phyloP scores from a whole-genome alignment of 2,329 filamentous ascomycete species.

The Magnaporthales sp. region DNA sequence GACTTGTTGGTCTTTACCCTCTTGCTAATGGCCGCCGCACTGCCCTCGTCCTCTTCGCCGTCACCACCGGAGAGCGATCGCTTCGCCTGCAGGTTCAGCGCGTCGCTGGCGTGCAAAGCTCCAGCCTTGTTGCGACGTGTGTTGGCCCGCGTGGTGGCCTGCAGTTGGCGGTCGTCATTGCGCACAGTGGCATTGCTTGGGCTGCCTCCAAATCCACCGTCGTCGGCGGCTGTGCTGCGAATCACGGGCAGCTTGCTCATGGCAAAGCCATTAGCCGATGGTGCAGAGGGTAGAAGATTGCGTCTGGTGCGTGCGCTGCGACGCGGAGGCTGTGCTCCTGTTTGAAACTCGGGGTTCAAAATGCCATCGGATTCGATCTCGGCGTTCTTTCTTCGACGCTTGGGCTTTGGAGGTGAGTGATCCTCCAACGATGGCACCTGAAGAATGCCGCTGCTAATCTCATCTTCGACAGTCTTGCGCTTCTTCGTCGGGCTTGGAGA shows the following conservation, averaged over 20 bases:
- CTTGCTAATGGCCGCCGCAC: not conserved
- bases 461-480: constrained; percentile 21
- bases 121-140: constrained; percentile 35
- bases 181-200: constrained; percentile 13
- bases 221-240: constrained; percentile 18
- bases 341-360: constrained; percentile 16
- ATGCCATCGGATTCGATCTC: constrained; percentile 18
- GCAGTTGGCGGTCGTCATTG: constrained; percentile 31
- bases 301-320: constrained; percentile 17
- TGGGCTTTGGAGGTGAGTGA: constrained; percentile 16
- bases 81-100: constrained; percentile 19
- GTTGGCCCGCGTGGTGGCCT: constrained; percentile 31
- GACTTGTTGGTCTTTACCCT: constrained; percentile 8
- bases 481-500: constrained; percentile 30
- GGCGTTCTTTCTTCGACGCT: constrained; percentile 20
- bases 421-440: constrained; percentile 17
- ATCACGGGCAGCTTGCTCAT: constrained; percentile 22
- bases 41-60: constrained; percentile 1
- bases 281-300: constrained; percentile 14
- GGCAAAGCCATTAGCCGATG: constrained; percentile 17
- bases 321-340: constrained; percentile 11
- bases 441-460: constrained; percentile 11
- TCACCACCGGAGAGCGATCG: constrained; percentile 10
- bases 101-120: constrained; percentile 21
- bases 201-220: constrained; percentile 11